Evolutionary conservation across 495 filamentous ascomycete genomes (phyloP).

Genomic region (Monascus purpureus): DNA sequence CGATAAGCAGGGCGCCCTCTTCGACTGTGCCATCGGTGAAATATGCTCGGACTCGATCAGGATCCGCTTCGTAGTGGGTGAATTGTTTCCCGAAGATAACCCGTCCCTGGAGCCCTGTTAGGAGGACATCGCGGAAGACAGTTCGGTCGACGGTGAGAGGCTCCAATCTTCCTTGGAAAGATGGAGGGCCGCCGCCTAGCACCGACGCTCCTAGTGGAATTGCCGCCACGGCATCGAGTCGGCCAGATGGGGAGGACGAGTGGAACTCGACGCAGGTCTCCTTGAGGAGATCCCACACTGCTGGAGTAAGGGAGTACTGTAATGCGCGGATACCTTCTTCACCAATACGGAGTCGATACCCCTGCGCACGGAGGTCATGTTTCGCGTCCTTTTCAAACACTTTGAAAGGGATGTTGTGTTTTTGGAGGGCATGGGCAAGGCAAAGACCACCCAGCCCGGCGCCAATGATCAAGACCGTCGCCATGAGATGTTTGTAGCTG

Average conservation of each 20-base stretch:
- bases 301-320: constrained; percentile 31
- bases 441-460: constrained; percentile 40
- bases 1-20: constrained; percentile 25
- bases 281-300: constrained; percentile 34
- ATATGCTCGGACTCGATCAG: constrained; percentile 15
- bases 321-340: constrained; percentile 37
- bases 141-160: constrained; percentile 16
- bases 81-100: constrained; percentile 30
- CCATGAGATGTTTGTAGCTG: too few species aligned
- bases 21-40: constrained; percentile 25
- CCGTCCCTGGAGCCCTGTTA: constrained; percentile 17
- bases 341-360: constrained; percentile 36
- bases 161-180: constrained; percentile 2
- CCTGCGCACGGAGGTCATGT: constrained; percentile 22
- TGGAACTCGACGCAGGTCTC: constrained; percentile 36
- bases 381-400: constrained; percentile 33
- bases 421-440: constrained; percentile 38
- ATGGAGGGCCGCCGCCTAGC: constrained; percentile 6
- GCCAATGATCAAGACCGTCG: constrained; percentile 27
- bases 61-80: constrained; percentile 14
- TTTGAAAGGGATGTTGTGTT: constrained; percentile 34
- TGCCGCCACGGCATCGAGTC: constrained; percentile 11
- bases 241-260: constrained; percentile 3
- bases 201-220: too few species aligned
- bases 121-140: constrained; percentile 14